A percentile compares a stretch with the other conserved stretches of the same genome.
These are phyloP conservation scores for Fusarium illudens DNA, from an alignment of 2,329 filamentous ascomycete species.

Conservation along the genomic window DNA sequence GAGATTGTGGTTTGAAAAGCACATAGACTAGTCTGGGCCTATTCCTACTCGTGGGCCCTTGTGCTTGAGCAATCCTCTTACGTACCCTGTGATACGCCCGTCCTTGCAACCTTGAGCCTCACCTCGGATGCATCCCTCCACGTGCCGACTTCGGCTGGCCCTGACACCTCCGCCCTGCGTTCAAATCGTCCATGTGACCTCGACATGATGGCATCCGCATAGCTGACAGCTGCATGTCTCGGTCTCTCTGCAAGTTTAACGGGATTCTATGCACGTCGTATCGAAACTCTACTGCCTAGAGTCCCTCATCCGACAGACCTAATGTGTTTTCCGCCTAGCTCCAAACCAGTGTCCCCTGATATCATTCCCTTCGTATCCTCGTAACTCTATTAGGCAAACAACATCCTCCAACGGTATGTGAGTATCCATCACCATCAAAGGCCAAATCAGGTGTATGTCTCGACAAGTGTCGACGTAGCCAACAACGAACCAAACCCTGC, in stretches of 20 bases:
- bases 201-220: not conserved
- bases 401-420: conserved; percentile 24
- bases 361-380: conserved; percentile 46
- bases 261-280: not conserved
- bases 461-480: conserved; percentile 25
- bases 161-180: not conserved
- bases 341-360: conserved; percentile 33
- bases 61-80: conserved; percentile 24
- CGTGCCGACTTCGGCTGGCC: not conserved
- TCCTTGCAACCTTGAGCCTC: not conserved
- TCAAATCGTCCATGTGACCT: not conserved
- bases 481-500: conserved; percentile 12
- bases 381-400: conserved; percentile 43
- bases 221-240: conserved; percentile 25
- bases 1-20: conserved; percentile 1
- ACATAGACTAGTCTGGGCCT: not conserved
- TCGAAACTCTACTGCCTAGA: not conserved
- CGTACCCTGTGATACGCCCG: conserved; percentile 14
- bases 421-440: conserved; percentile 31
- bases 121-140: not conserved
- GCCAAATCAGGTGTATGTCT: conserved; percentile 23
- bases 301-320: conserved; percentile 6
- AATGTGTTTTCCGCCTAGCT: conserved; percentile 19
- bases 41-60: not conserved
- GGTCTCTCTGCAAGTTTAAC: not conserved